Evolutionary conservation across 371 early-diverging fungal species (phyloP), one percentile per base, ranked within the genome.

Genomic region (Lichtheimia corymbifera): DNA sequence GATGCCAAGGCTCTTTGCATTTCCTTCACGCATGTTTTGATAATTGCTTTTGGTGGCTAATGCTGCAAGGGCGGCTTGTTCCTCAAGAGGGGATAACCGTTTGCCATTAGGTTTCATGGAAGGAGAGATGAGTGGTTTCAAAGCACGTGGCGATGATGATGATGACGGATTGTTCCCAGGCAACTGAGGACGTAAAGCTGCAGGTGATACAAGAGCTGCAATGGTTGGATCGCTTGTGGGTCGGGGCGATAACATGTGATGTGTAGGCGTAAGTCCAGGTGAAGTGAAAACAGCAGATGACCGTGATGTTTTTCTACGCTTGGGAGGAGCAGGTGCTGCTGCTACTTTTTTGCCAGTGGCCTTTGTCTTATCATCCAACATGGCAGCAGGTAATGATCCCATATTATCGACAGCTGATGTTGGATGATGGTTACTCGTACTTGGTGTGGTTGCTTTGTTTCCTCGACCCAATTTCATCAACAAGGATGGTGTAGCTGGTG

Each of bases 11-110:
- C 77, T 77, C 79, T 88, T 89, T n/a, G 89, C 88, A 44, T 91
- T 87, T n/a, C 93, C 94, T 63, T 92, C 91, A 15, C 89, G 75
- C 13, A 93, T 82, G 57, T 91, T 88, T 61, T 91, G 90, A 72
- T 93, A 95, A 66, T 95, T 95, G 69, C 91, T 91, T 62, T 91
- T 93, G 25, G 87, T 79, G 1, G 94, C 88, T 49, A 95, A 67
- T 3, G 76, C 58, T 12, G 76, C 69, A 0, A 70, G 70, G 0
- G 84, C 85, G 1, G 79, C 82, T 42, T 85, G 68, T 58, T 67
- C 85, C 24, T 80, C 80, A 14, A 77, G 68, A 5, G 67, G 59
- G 1, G 73, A 66, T 2, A 72, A 44, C 0, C 67, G 63, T 4
- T 73, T 70, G 1, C 79, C 83, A 41, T 77, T 72, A 3, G 81